These are phyloP conservation scores for Pyrus communis DNA, from an alignment of 306 rosid species.

Conservation along the genomic window DNA sequence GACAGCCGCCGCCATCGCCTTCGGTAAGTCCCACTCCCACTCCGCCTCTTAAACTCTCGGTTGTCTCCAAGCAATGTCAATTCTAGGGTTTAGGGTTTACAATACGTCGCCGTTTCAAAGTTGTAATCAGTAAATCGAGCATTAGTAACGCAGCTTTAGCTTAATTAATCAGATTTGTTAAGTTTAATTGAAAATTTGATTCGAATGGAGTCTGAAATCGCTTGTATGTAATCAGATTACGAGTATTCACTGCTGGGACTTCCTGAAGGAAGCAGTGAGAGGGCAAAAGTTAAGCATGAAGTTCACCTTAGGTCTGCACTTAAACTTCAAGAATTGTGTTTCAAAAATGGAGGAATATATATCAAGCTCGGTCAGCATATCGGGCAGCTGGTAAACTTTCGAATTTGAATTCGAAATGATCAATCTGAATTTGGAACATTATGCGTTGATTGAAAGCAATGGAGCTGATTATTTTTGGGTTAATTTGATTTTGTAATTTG, in stretches of 20 bases:
- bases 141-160: background rate
- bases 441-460: background rate
- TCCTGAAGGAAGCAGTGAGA: conserved; percentile 63
- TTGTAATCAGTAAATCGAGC: background rate
- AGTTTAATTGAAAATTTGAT: background rate
- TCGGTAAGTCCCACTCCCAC: conserved; percentile 37
- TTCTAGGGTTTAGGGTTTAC: background rate
- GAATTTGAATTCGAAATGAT: background rate
- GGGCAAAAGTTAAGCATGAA: conserved; percentile 55
- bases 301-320: conserved; percentile 89
- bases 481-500: conserved; percentile 17
- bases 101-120: background rate
- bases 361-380: conserved; percentile 96
- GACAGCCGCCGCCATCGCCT: conserved; percentile 68
- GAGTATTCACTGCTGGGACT: conserved; percentile 77
- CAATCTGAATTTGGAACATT: background rate
- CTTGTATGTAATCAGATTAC: conserved; percentile 46
- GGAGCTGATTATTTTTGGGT: background rate
- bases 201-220: background rate
- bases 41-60: background rate
- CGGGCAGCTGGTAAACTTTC: conserved; percentile 73
- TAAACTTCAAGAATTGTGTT: conserved; percentile 76
- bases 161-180: background rate
- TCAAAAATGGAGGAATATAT: conserved; percentile 88
- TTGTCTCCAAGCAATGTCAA: background rate